phyloP scores from a whole-genome alignment of 176 grass and related monocot genomes.

The Triticum dicoccoides region DNA sequence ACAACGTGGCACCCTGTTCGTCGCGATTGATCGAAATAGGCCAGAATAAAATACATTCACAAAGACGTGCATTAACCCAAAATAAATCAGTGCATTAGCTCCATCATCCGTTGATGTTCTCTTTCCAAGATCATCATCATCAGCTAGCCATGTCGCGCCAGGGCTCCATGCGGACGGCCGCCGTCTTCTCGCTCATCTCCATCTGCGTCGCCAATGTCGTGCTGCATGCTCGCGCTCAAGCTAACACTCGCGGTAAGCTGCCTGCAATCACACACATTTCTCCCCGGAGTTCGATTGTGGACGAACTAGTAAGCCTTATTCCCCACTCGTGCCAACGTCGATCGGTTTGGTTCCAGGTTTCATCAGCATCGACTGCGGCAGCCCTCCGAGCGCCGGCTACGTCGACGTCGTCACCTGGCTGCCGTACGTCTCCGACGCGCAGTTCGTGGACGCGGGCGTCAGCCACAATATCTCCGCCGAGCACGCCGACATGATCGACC shows the following conservation, averaged over 20 bases:
- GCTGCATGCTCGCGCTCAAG: background rate
- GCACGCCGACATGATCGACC: background rate
- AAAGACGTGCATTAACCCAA: background rate
- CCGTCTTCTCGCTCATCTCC: background rate
- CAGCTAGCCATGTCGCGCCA: slow-evolving; percentile 6
- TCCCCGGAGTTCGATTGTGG: no score
- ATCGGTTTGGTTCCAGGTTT: background rate
- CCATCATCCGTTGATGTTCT: background rate
- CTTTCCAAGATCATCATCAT: background rate
- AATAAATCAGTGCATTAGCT: no score
- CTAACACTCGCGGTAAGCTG: slow-evolving; percentile 4
- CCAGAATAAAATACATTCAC: background rate
- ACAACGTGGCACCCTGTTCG: background rate
- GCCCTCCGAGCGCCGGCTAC: background rate
- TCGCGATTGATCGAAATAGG: background rate
- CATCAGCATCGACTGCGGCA: slow-evolving; percentile 13
- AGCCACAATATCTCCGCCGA: slow-evolving; percentile 10
- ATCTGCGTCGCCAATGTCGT: background rate
- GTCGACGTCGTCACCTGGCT: background rate
- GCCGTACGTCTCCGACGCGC: slow-evolving; percentile 25
- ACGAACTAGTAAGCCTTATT: no score
- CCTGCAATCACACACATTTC: background rate
- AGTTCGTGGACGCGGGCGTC: slow-evolving; percentile 32
- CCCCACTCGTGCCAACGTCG: no score
- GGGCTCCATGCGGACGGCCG: background rate